Evolutionary conservation across 2,329 filamentous ascomycete genomes (phyloP).

Genomic region (Trichoderma sp.): DNA sequence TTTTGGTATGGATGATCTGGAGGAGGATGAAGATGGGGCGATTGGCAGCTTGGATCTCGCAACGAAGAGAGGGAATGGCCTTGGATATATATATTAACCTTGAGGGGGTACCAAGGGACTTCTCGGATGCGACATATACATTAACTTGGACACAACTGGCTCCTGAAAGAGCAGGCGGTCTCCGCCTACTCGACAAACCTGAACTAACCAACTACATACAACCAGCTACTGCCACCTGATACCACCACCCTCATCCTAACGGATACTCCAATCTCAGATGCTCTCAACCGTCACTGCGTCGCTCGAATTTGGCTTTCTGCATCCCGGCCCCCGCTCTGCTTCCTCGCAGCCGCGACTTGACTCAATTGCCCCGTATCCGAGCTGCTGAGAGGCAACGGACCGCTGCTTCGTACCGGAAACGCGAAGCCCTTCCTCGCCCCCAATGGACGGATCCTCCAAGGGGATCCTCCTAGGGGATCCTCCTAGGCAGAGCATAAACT

Average conservation of each 20-base stretch:
- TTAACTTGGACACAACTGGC: not conserved
- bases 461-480: not conserved
- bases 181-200: not conserved
- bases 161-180: not conserved
- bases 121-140: not conserved
- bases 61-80: not conserved
- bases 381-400: no score
- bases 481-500: not conserved
- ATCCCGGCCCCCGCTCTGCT: not conserved
- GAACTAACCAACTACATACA: not conserved
- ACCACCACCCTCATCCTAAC: no score
- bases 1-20: not conserved
- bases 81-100: not conserved
- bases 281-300: not conserved
- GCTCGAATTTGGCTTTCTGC: not conserved
- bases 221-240: not conserved
- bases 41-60: not conserved
- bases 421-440: no score
- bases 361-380: not conserved
- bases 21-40: not conserved
- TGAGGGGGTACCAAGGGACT: not conserved
- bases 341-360: not conserved
- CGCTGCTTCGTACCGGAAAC: no score
- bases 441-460: not conserved
- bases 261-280: not conserved